Evolutionary conservation across 1,284 basidiomycete genomes (phyloP), one percentile per base, ranked within the genome.

Genomic region (Trichosporon coremiiforme): DNA sequence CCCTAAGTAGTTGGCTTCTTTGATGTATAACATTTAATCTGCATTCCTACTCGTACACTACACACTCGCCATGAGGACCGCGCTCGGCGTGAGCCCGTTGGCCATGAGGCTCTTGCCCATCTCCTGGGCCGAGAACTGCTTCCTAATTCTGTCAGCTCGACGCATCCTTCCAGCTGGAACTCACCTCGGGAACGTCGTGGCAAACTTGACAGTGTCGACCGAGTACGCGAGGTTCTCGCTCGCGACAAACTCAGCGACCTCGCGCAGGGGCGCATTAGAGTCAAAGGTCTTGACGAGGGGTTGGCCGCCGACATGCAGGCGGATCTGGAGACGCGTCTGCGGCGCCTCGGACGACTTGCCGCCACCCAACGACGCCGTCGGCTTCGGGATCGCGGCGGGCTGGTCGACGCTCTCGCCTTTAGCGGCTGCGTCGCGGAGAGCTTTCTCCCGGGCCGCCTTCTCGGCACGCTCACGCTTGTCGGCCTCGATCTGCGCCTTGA

Each of bases 401-500:
- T 85, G 80, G 1, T 86, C 78, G 3, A 86, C 71, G 10, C 85
- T 73, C 12, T 77, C 72, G 25, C 77, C 67, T 2, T 74, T 57
- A 45, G 84, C 76, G 80, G 82, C 77, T 17, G 92, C 94, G 63
- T 94, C 92, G 47, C 94, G 88, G 12, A 94, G 80, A 0, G 93
- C 93, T 81, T 96, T 97, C 83, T 96, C 95, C 36, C 89, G 86
- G 0, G 93, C 93, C 1, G 90, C 86, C 78, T 92, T 94, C 77
- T 92, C 93, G 0, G 92, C 92, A n/a, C 95, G 89, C 29, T 89
- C 90, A 69, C 88, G 88, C 85, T 94, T 97, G 85, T 97, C 95
- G 0, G 90, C 91, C 82, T 96, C 95, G 74, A 98, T 97, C 81
- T 96, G 93, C 0, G 91, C 92, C 79, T 93, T 93, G 77, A 96